phyloP scores from a whole-genome alignment of 2,329 filamentous ascomycete genomes.

The Allantophomopsis cytisporea region DNA sequence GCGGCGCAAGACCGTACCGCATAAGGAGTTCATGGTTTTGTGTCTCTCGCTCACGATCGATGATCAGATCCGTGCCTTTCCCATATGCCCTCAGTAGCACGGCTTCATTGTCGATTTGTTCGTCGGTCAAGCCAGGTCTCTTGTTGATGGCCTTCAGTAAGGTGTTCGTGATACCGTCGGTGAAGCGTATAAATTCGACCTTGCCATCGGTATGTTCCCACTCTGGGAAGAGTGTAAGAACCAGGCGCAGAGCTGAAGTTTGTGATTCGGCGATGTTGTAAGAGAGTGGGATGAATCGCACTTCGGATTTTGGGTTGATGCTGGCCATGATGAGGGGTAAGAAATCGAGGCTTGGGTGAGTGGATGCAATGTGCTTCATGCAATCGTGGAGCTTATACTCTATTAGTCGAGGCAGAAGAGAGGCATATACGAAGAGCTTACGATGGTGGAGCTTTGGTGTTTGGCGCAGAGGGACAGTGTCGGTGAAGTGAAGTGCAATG shows the following conservation, averaged over 20 bases:
- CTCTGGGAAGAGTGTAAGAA: conserved; percentile 67
- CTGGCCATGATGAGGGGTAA: too few relatives aligned
- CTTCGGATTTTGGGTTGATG: conserved; percentile 11
- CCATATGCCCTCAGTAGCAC: conserved; percentile 89
- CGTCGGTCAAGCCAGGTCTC: conserved; percentile 53
- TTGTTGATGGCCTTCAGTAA: conserved; percentile 66
- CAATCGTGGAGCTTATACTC: too few relatives aligned
- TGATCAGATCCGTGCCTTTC: conserved; percentile 84
- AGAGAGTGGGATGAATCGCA: conserved; percentile 56
- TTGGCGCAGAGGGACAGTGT: too few relatives aligned
- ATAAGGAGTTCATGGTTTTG: conserved; percentile 79
- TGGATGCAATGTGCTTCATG: too few relatives aligned
- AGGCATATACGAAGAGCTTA: too few relatives aligned
- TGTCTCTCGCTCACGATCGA: conserved; percentile 80
- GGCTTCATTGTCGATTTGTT: conserved; percentile 71
- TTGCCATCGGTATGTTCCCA: conserved; percentile 65
- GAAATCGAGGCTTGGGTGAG: too few relatives aligned
- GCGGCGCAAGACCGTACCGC: conserved; percentile 68
- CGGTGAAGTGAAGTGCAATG: too few relatives aligned
- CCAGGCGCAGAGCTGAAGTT: conserved; percentile 64
- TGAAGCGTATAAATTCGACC: conserved; percentile 82
- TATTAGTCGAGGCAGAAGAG: too few relatives aligned
- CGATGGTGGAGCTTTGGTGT: too few relatives aligned
- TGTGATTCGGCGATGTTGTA: conserved; percentile 71
- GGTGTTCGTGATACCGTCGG: conserved; percentile 96